A percentile compares a stretch with the other conserved stretches of the same genome.
These are phyloP conservation scores for Calocybe gangraenosa DNA, from an alignment of 768 basidiomycete genomes.

Conservation along the genomic window DNA sequence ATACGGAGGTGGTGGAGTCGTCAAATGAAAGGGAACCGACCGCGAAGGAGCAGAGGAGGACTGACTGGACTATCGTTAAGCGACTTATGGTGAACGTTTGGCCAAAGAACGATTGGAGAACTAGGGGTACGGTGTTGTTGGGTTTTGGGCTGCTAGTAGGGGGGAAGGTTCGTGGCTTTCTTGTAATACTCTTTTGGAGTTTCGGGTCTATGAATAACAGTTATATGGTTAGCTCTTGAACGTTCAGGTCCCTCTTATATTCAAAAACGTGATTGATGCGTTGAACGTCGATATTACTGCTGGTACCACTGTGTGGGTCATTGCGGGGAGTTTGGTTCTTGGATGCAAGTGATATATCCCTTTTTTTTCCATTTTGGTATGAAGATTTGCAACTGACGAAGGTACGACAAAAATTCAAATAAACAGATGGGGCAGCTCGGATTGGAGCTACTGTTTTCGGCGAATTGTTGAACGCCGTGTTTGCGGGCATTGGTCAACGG, in stretches of 20 bases:
- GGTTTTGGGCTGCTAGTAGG: slow-evolving; percentile 77
- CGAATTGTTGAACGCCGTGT: slow-evolving; percentile 92
- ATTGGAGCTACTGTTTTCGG: slow-evolving; percentile 87
- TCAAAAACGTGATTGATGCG: slow-evolving; percentile 88
- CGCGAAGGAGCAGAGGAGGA: slow-evolving; percentile 52
- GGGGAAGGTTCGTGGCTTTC: slow-evolving; percentile 84
- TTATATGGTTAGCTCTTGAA: slow-evolving; percentile 66
- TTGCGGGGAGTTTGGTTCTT: slow-evolving; percentile 85
- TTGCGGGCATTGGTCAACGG: slow-evolving; percentile 91
- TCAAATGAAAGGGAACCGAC: slow-evolving; percentile 22
- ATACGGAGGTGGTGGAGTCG: slow-evolving; percentile 2
- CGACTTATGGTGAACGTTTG: slow-evolving; percentile 86
- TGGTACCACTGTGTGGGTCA: slow-evolving; percentile 78
- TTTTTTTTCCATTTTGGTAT: too few relatives aligned
- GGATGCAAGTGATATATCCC: slow-evolving; percentile 72
- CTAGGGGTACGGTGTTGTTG: slow-evolving; percentile 74
- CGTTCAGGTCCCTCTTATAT: slow-evolving; percentile 96
- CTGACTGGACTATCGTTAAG: slow-evolving; percentile 86
- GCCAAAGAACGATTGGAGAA: slow-evolving; percentile 83
- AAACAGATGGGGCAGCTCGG: slow-evolving; percentile 82
- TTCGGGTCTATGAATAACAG: background rate
- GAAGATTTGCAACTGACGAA: slow-evolving; percentile 6
- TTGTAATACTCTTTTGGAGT: slow-evolving; percentile 1
- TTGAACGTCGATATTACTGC: slow-evolving; percentile 80
- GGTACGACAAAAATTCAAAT: background rate